Evolutionary conservation across 2,329 filamentous ascomycete genomes (phyloP).

Genomic region (Nothophaeocryptopus gaeumannii): DNA sequence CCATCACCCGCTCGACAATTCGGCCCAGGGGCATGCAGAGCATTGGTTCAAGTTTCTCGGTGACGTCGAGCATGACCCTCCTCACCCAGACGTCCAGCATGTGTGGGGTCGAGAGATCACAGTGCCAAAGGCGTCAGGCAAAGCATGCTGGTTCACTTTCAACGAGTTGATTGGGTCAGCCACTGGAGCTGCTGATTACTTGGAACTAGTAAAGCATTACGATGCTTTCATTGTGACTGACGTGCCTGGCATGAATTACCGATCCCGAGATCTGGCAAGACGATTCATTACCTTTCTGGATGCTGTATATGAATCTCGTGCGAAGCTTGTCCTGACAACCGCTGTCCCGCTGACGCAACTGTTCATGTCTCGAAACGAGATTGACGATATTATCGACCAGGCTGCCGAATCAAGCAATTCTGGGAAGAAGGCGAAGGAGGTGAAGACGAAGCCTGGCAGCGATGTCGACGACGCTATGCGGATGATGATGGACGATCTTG

Average conservation of each 20-base stretch:
- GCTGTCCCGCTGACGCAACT: constrained; percentile 80
- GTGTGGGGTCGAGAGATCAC: constrained; percentile 92
- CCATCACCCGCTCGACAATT: constrained; percentile 77
- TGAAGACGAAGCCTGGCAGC: constrained; percentile 27
- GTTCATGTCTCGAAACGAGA: constrained; percentile 54
- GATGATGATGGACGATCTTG: constrained; percentile 81
- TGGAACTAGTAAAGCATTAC: constrained; percentile 86
- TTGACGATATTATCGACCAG: constrained; percentile 46
- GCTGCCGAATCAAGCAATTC: constrained; percentile 28
- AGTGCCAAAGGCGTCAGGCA: constrained; percentile 83
- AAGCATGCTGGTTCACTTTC: constrained; percentile 87
- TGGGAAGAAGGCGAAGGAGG: constrained; percentile 34
- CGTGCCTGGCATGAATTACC: constrained; percentile 67
- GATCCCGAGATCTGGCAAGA: constrained; percentile 79
- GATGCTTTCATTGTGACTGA: constrained; percentile 90
- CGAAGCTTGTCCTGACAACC: constrained; percentile 92
- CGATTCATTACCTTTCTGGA: constrained; percentile 98
- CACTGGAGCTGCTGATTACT: constrained; percentile 89
- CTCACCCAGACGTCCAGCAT: constrained; percentile 72
- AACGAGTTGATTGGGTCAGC: constrained; percentile 84
- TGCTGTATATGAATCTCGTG: constrained; percentile 86
- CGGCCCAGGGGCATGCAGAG: constrained; percentile 76
- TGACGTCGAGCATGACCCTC: constrained; percentile 70
- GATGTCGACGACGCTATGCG: constrained; percentile 67
- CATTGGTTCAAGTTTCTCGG: constrained; percentile 96